Conservation (phyloP, 495 filamentous ascomycete species). For the Neurospora sp. region DNA sequence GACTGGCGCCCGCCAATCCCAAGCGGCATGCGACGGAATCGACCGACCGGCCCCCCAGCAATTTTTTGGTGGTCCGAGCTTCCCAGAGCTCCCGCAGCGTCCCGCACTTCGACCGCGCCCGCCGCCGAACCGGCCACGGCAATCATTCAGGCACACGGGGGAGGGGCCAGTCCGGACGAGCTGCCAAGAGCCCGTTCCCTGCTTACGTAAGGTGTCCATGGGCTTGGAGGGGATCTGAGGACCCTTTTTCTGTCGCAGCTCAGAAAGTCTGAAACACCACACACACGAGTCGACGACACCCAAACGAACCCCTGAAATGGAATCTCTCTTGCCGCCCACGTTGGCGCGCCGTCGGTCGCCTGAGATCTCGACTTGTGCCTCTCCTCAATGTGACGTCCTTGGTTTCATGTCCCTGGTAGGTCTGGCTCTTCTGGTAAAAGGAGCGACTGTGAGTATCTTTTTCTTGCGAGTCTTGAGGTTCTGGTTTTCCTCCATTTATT, state of each 20-base stretch:
- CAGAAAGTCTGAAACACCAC: neutral
- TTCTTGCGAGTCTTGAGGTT: neutral
- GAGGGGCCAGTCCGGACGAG: neutral
- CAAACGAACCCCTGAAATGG: conserved; percentile 22
- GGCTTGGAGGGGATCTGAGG: neutral
- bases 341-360: neutral
- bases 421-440: neutral
- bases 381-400: conserved; percentile 15
- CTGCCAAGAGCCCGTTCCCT: neutral
- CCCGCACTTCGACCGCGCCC: neutral
- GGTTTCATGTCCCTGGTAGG: conserved; percentile 12
- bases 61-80: conserved; percentile 7
- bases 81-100: neutral
- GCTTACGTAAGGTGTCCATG: neutral
- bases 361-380: neutral
- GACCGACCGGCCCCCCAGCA: neutral
- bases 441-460: neutral
- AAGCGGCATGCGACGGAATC: neutral
- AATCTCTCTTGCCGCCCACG: conserved; percentile 17
- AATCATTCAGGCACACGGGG: neutral
- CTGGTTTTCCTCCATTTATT: neutral
- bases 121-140: neutral
- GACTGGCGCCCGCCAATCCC: neutral
- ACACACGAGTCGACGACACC: conserved; percentile 17
- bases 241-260: neutral